Conservation (phyloP, 2,329 filamentous ascomycete genomes). For the Rhynchosporium agropyri region DNA sequence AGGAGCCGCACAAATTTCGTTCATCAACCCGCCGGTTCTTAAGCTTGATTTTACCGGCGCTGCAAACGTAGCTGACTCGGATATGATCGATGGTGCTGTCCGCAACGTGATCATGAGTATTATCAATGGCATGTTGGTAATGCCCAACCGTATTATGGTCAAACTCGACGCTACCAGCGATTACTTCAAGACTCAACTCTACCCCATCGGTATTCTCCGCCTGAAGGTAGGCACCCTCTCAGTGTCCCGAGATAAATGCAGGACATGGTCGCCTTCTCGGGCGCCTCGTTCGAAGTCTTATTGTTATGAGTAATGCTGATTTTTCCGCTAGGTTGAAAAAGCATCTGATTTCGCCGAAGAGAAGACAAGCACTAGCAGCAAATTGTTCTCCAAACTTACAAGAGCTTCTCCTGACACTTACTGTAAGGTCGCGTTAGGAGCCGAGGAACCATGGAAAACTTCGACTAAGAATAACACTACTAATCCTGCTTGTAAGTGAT, state of each 20-base stretch:
- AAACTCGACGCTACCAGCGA: constrained; percentile 25
- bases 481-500: constrained; percentile 17
- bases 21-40: constrained; percentile 25
- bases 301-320: no score
- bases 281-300: no score
- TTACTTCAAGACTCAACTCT: constrained; percentile 25
- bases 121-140: constrained; percentile 22
- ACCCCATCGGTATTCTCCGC: constrained; percentile 21
- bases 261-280: no score
- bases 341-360: constrained; percentile 22
- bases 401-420: constrained; percentile 22
- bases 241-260: no score
- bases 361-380: constrained; percentile 12
- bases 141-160: constrained; percentile 24
- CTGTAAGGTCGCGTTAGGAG: constrained; percentile 20
- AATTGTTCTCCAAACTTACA: constrained; percentile 24
- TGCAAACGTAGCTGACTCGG: constrained; percentile 23
- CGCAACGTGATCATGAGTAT: constrained; percentile 22
- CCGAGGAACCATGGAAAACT: constrained; percentile 22
- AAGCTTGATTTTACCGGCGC: constrained; percentile 25
- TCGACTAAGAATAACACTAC: constrained; percentile 23
- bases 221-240: constrained; percentile 7
- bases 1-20: constrained; percentile 26
- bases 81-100: constrained; percentile 22
- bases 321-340: constrained; percentile 9